phyloP scores from a whole-genome alignment of 768 basidiomycete species.

The Tephrocybe sp. region DNA sequence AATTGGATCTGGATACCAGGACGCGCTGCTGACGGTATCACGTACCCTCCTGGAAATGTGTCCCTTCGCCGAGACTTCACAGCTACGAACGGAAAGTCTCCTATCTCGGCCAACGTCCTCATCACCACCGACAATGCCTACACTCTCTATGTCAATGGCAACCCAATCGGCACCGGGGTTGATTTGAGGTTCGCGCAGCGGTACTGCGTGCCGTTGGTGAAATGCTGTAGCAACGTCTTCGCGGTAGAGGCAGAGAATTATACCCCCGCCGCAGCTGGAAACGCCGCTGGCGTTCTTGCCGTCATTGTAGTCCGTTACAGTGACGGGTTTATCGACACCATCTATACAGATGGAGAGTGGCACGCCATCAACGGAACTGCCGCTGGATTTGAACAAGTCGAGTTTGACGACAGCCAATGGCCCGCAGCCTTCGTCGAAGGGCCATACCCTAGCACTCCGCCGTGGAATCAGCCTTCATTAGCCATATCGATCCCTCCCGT shows the following conservation, averaged over 20 bases:
- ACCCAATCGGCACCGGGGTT: constrained; percentile 20
- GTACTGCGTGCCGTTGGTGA: constrained; percentile 27
- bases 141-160: constrained; percentile 32
- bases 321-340: constrained; percentile 28
- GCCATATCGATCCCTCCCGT: constrained; percentile 15
- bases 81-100: constrained; percentile 23
- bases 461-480: constrained; percentile 10
- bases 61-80: constrained; percentile 30
- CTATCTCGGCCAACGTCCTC: constrained; percentile 29
- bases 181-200: constrained; percentile 21
- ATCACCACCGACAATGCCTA: constrained; percentile 30
- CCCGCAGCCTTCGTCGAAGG: constrained; percentile 25
- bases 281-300: constrained; percentile 30
- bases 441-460: constrained; percentile 11
- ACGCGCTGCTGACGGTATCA: constrained; percentile 9
- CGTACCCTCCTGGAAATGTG: constrained; percentile 22
- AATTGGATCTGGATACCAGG: constrained; percentile 34
- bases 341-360: constrained; percentile 32
- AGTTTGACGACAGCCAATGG: constrained; percentile 31
- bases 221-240: constrained; percentile 32
- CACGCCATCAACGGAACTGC: constrained; percentile 23
- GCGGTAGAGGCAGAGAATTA: constrained; percentile 25
- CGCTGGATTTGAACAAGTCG: constrained; percentile 27
- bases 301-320: constrained; percentile 30
- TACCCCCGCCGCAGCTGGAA: constrained; percentile 10